Evolutionary conservation across 148 eudicot genomes (phyloP).

Genomic region (Chenopodium suecicum): DNA sequence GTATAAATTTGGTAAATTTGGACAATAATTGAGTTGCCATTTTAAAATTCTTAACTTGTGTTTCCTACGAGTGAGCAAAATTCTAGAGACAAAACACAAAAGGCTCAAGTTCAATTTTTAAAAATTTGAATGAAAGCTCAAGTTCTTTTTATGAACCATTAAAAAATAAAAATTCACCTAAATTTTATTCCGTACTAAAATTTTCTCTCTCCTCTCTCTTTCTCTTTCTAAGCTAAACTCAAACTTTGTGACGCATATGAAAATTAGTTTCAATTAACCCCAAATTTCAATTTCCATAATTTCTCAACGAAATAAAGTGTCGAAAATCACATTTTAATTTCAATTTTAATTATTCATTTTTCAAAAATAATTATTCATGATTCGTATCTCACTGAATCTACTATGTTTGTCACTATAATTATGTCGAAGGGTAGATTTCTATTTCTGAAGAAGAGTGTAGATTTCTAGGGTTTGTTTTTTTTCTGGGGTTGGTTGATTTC

Average conservation of each 20-base stretch:
- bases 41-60: too few relatives aligned
- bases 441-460: background rate
- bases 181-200: background rate
- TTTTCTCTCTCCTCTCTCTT: background rate
- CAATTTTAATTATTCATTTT: background rate
- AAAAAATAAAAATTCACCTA: constrained; percentile 21
- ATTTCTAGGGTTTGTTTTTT: constrained; percentile 23
- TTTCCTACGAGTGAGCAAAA: too few relatives aligned
- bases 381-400: background rate
- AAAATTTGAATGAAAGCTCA: constrained; percentile 7
- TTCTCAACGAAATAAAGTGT: background rate
- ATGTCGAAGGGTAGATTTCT: constrained; percentile 1
- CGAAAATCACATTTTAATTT: background rate
- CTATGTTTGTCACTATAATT: background rate
- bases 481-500: constrained; percentile 5
- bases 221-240: constrained; percentile 25
- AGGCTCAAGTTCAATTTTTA: background rate
- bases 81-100: too few relatives aligned
- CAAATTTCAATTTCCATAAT: constrained; percentile 12
- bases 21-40: too few relatives aligned
- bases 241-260: constrained; percentile 41
- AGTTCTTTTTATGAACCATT: background rate
- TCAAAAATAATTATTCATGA: background rate
- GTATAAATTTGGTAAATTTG: too few relatives aligned
- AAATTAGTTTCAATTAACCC: constrained; percentile 8